These are phyloP conservation scores for Boletus sp. DNA, from an alignment of 768 basidiomycete genomes.

Conservation along the genomic window DNA sequence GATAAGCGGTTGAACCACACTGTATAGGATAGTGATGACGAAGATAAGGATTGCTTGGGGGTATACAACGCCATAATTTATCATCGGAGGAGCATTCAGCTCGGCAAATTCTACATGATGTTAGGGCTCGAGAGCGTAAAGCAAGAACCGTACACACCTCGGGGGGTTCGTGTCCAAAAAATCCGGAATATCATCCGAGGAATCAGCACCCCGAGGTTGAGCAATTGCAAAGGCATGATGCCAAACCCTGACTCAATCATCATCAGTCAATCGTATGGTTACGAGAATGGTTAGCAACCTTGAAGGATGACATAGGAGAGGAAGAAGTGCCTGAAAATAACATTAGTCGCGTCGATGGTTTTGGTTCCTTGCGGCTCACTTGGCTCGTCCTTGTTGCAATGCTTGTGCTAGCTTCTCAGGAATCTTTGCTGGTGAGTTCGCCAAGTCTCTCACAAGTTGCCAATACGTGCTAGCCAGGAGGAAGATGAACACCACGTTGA, in stretches of 20 bases:
- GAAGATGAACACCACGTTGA: conserved; percentile 95
- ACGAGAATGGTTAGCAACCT: conserved; percentile 40
- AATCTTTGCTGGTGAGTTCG: conserved; percentile 90
- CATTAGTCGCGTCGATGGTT: conserved; percentile 11
- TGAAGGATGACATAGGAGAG: conserved; percentile 82
- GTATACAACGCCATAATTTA: conserved; percentile 96
- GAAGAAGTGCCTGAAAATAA: conserved; percentile 65
- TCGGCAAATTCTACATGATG: conserved; percentile 81
- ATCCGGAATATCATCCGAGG: conserved; percentile 72
- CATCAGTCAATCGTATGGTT: conserved; percentile 2
- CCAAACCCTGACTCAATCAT: conserved; percentile 59
- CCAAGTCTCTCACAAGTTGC: conserved; percentile 87
- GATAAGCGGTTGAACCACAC: conserved; percentile 93
- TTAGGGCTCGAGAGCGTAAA: not conserved
- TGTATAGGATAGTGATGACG: conserved; percentile 92
- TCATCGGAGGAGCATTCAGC: conserved; percentile 95
- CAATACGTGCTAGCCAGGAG: conserved; percentile 89
- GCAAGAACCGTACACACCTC: conserved; percentile 52
- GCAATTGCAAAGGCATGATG: conserved; percentile 92
- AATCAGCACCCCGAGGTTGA: conserved; percentile 87
- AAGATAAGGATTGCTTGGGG: conserved; percentile 97
- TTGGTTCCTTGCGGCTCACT: conserved; percentile 36
- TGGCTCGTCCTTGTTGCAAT: conserved; percentile 73
- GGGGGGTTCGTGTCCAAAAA: conserved; percentile 84
- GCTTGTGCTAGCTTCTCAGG: conserved; percentile 90